These are phyloP conservation scores for Akanthomyces lecanii DNA, from an alignment of 2,329 filamentous ascomycete genomes.

Conservation along the genomic window DNA sequence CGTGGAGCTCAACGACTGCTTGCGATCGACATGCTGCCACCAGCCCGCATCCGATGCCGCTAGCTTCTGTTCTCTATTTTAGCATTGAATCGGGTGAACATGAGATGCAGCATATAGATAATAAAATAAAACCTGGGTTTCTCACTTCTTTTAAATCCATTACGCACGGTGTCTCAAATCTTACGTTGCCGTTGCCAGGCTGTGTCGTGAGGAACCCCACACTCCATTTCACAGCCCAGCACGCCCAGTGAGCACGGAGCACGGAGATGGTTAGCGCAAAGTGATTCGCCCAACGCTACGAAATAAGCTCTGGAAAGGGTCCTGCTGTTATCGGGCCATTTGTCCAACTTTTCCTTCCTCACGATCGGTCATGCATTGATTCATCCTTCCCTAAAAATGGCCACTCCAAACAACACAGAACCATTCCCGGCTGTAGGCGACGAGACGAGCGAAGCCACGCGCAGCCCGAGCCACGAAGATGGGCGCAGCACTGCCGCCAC, in stretches of 20 bases:
- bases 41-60: background rate
- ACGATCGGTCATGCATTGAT: background rate
- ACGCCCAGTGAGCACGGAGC: background rate
- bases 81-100: background rate
- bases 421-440: slow-evolving; percentile 24
- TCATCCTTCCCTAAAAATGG: background rate
- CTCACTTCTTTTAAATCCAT: background rate
- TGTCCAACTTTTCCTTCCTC: background rate
- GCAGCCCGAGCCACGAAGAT: background rate
- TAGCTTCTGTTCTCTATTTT: background rate
- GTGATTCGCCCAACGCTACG: background rate
- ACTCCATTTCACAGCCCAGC: background rate
- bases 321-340: background rate
- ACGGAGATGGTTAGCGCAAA: background rate
- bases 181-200: background rate
- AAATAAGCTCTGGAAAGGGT: background rate
- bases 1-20: no score
- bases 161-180: background rate
- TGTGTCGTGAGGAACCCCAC: background rate
- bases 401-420: background rate
- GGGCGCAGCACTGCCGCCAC: slow-evolving; percentile 19
- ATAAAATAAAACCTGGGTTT: background rate
- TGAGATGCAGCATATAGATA: background rate
- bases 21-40: background rate
- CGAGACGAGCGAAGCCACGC: slow-evolving; percentile 9